A percentile compares a stretch with the other conserved stretches of the same genome.
phyloP scores from a whole-genome alignment of 2,329 filamentous ascomycete genomes.

The Onygenales sp. region DNA sequence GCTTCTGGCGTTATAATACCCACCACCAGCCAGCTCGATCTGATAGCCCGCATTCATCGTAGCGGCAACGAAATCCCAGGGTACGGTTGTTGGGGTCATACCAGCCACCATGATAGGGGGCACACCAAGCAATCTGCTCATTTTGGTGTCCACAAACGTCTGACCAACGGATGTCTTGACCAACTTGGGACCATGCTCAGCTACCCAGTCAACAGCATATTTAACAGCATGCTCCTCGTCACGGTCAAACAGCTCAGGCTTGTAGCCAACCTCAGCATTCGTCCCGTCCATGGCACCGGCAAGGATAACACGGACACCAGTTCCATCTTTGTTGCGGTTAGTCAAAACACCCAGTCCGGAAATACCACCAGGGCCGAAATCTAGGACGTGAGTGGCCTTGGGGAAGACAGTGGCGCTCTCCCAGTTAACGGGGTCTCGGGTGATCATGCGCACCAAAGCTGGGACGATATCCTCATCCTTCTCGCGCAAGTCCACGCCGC shows the following conservation, averaged over 20 bases:
- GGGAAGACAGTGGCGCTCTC: constrained; percentile 89
- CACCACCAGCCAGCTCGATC: constrained; percentile 80
- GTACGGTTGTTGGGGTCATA: constrained; percentile 85
- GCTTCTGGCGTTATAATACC: constrained; percentile 72
- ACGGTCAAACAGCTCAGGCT: constrained; percentile 93
- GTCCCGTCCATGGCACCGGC: constrained; percentile 89
- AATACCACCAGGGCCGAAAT: constrained; percentile 94
- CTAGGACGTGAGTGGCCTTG: constrained; percentile 82
- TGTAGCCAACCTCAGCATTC: constrained; percentile 87
- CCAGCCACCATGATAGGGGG: constrained; percentile 85
- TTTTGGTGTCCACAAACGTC: constrained; percentile 93
- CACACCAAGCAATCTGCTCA: constrained; percentile 75
- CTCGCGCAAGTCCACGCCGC: constrained; percentile 69
- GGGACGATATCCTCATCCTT: constrained; percentile 69
- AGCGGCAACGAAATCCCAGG: constrained; percentile 84
- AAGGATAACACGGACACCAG: constrained; percentile 90
- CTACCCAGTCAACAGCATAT: constrained; percentile 95
- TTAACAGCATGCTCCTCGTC: constrained; percentile 92
- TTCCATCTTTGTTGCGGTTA: constrained; percentile 98
- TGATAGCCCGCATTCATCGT: constrained; percentile 96
- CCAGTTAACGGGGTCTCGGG: constrained; percentile 89
- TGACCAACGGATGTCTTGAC: constrained; percentile 81
- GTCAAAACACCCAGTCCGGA: constrained; percentile 93
- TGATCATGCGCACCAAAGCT: constrained; percentile 82
- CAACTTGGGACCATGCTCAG: constrained; percentile 87